Percentiles rank a stretch among this genome's conserved stretches.
Conservation (phyloP, 2,329 filamentous ascomycete species). For the Fusarium virguliforme region DNA sequence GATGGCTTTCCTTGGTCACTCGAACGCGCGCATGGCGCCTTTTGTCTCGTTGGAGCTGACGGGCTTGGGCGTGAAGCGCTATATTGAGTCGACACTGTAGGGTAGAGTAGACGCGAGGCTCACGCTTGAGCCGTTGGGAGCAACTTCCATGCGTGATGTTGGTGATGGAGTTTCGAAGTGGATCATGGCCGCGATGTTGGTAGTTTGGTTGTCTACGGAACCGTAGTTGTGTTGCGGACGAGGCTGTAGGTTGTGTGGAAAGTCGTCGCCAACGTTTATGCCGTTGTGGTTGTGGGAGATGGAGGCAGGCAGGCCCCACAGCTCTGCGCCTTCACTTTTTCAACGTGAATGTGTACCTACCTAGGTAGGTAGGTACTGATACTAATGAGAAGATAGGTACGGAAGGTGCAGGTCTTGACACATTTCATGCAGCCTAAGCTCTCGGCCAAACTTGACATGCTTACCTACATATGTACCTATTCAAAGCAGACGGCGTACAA, state of each 20-base stretch:
- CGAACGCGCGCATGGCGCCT: constrained; percentile 18
- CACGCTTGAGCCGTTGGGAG: constrained; percentile 4
- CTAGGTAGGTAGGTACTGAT: background rate
- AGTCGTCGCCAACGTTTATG: background rate
- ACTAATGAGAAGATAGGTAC: no score
- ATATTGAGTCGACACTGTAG: constrained; percentile 18
- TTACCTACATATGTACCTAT: background rate
- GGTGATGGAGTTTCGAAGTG: background rate
- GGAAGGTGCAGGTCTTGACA: no score
- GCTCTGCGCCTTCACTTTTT: background rate
- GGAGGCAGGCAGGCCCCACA: constrained; percentile 3
- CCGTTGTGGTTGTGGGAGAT: background rate
- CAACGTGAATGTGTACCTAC: background rate
- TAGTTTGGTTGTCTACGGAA: background rate
- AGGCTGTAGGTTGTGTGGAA: background rate
- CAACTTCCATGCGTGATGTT: background rate
- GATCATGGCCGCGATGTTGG: background rate
- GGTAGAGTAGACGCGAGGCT: constrained; percentile 25
- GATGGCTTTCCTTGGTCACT: constrained; percentile 17
- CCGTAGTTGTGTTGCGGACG: background rate
- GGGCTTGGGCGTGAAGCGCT: constrained; percentile 13
- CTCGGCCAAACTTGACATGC: constrained; percentile 8
- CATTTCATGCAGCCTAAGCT: constrained; percentile 5
- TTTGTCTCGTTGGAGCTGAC: constrained; percentile 13
- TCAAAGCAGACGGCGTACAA: background rate